Conservation (phyloP, 768 basidiomycete genomes). For the Nidularia sp. region DNA sequence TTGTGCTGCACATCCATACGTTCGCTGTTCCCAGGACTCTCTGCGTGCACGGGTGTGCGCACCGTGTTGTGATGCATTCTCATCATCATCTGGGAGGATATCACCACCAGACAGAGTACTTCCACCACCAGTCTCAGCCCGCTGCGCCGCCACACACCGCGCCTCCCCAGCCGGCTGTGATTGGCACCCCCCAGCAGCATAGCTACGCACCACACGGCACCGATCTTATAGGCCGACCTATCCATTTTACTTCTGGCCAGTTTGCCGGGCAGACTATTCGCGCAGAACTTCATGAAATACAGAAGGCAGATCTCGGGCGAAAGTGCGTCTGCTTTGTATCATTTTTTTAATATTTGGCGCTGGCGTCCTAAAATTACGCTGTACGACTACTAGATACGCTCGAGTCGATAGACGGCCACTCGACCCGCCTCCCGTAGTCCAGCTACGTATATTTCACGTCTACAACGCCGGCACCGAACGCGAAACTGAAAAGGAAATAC, state of each 20-base stretch:
- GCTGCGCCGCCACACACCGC: neutral
- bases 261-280: constrained; percentile 57
- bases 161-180: neutral
- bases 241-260: constrained; percentile 54
- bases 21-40: neutral
- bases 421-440: constrained; percentile 64
- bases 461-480: constrained; percentile 33
- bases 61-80: neutral
- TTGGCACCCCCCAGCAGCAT: neutral
- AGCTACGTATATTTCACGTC: constrained; percentile 45
- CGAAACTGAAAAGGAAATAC: constrained; percentile 38
- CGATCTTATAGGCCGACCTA: constrained; percentile 42
- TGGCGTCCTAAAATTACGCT: neutral
- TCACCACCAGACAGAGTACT: neutral
- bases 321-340: constrained; percentile 37
- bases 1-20: no score
- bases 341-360: constrained; percentile 4
- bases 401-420: constrained; percentile 61
- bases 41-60: neutral
- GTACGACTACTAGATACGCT: constrained; percentile 40
- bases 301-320: constrained; percentile 64
- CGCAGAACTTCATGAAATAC: constrained; percentile 52
- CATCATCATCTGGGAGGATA: neutral
- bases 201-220: constrained; percentile 15
- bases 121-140: neutral